Conservation (phyloP, 2,329 filamentous ascomycete species). For the Blastomyces silverae region DNA sequence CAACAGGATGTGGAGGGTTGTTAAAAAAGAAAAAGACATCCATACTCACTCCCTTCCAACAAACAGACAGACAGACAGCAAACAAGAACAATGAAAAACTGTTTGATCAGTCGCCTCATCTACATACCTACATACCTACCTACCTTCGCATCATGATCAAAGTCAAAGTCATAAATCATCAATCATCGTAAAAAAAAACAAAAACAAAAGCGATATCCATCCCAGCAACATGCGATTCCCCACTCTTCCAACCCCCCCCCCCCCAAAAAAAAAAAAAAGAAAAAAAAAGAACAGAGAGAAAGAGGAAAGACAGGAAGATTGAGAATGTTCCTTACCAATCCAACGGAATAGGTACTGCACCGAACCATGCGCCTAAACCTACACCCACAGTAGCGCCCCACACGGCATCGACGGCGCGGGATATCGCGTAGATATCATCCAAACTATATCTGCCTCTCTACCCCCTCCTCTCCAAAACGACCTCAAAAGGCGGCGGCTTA, state of each 20-base stretch:
- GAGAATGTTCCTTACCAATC: slow-evolving; percentile 62
- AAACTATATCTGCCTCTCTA: background rate
- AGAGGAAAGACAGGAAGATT: background rate
- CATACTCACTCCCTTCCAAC: no score
- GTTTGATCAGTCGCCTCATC: no score
- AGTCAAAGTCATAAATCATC: no score
- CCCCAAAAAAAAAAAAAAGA: background rate
- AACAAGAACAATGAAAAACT: no score
- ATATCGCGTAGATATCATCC: no score
- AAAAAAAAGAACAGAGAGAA: slow-evolving; percentile 4
- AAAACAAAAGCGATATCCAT: background rate
- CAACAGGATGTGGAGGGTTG: no score
- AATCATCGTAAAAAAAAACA: no score
- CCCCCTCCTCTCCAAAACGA: slow-evolving; percentile 6
- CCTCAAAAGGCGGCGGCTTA: slow-evolving; percentile 3
- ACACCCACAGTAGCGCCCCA: slow-evolving; percentile 77
- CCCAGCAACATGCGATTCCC: background rate
- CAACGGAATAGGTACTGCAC: slow-evolving; percentile 87
- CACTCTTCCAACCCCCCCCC: no score
- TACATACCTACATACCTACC: no score
- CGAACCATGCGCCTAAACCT: slow-evolving; percentile 78
- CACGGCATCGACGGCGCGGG: slow-evolving; percentile 71
- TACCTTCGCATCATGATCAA: no score
- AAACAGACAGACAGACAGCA: no score
- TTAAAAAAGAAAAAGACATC: no score